These are phyloP conservation scores for Circinella umbellata DNA, from an alignment of 371 early-diverging fungal genomes.

Conservation along the genomic window DNA sequence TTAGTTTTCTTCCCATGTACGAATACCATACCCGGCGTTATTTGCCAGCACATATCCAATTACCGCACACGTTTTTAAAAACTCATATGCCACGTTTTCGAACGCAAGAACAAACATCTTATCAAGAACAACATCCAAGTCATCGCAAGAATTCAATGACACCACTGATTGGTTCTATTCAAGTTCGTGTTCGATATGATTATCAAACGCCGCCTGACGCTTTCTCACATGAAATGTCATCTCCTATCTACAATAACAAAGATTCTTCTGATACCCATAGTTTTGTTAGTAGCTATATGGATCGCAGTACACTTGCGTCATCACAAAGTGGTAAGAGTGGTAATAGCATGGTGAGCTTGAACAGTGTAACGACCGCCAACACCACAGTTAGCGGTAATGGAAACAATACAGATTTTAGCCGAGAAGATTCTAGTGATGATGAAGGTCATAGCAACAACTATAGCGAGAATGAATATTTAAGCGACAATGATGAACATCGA, in stretches of 20 bases:
- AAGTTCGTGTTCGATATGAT: slow-evolving; percentile 48
- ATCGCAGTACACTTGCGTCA: slow-evolving; percentile 25
- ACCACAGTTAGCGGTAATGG: slow-evolving; percentile 7
- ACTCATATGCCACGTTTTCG: slow-evolving; percentile 48
- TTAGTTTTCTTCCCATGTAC: slow-evolving; percentile 55
- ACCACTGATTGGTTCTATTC: slow-evolving; percentile 49
- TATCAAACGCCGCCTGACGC: slow-evolving; percentile 41
- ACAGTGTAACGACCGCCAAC: slow-evolving; percentile 6
- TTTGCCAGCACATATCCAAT: slow-evolving; percentile 48
- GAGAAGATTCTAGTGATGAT: slow-evolving; percentile 7
- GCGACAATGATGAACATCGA: slow-evolving; percentile 15
- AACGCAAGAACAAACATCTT: slow-evolving; percentile 20
- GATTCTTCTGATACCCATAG: slow-evolving; percentile 31
- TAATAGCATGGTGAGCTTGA: slow-evolving; percentile 6
- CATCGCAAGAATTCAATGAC: slow-evolving; percentile 52
- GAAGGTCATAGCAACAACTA: not conserved
- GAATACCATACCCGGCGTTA: slow-evolving; percentile 51
- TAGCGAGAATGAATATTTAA: slow-evolving; percentile 8
- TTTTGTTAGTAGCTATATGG: slow-evolving; percentile 26
- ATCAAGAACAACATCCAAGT: slow-evolving; percentile 39
- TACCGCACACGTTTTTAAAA: slow-evolving; percentile 52
- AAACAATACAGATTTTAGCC: not conserved
- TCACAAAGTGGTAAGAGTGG: slow-evolving; percentile 23
- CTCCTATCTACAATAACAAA: slow-evolving; percentile 7
- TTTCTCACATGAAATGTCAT: slow-evolving; percentile 15